Evolutionary conservation across 2,329 filamentous ascomycete species (phyloP).

Genomic region (Phyllosticta ampelicida): DNA sequence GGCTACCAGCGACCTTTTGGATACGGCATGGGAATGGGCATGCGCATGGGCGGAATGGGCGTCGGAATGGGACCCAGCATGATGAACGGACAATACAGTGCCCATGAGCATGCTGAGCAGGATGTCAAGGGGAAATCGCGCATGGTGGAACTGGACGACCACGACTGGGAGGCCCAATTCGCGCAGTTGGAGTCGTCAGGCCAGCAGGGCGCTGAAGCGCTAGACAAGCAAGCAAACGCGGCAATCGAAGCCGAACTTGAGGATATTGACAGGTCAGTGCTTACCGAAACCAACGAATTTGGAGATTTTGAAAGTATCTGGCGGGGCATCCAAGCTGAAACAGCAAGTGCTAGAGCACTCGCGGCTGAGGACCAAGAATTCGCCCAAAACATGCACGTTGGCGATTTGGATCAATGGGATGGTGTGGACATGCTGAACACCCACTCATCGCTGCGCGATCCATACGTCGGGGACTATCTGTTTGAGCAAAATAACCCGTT

Average conservation of each 20-base stretch:
- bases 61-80: conserved; percentile 31
- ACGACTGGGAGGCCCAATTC: conserved; percentile 95
- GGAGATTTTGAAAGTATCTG: conserved; percentile 87
- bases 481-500: conserved; percentile 95
- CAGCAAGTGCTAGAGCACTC: conserved; percentile 58
- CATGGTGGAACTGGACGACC: conserved; percentile 83
- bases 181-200: conserved; percentile 69
- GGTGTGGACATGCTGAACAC: conserved; percentile 60
- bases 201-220: conserved; percentile 37
- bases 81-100: conserved; percentile 30
- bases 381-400: conserved; percentile 50
- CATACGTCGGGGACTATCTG: conserved; percentile 76
- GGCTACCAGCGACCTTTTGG: conserved; percentile 46
- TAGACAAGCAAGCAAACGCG: conserved; percentile 54
- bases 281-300: conserved; percentile 64
- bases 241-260: conserved; percentile 81
- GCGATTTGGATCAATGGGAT: conserved; percentile 72
- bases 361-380: conserved; percentile 51
- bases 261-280: conserved; percentile 74
- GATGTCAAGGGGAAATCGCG: conserved; percentile 73
- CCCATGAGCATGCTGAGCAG: conserved; percentile 30
- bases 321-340: conserved; percentile 71
- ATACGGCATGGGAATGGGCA: conserved; percentile 35
- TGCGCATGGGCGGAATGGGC: conserved; percentile 40
- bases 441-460: conserved; percentile 59